Base-by-base conservation (phyloP, 495 filamentous ascomycete species). In the Penicillium maclennaniae region DNA sequence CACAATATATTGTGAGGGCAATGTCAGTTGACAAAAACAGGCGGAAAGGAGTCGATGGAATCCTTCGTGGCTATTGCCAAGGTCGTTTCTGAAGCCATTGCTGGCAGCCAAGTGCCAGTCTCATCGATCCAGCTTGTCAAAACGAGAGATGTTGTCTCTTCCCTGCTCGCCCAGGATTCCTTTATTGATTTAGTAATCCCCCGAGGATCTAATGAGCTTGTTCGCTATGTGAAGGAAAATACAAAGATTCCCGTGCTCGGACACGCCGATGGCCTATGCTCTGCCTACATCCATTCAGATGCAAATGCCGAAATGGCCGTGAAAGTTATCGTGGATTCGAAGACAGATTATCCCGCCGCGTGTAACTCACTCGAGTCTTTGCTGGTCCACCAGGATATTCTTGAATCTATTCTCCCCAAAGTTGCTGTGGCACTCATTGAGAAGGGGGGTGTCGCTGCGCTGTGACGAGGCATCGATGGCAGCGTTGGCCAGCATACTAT, bases 181-280 rank as follows among this genome's bases (percentile, higher is more conserved):
- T 82, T 89, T 58, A 93, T 99, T 60, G 93, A 99, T 67, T 84
- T 99, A 6, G 92, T 95, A 48, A 96, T 99, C 50, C 93, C 93
- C 5, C 82, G 93, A 34, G 93, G 93, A 28, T 89, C 88, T 36
- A 97, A 96, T 66, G 91, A 96, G 36, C 82, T 99, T 7, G 93
- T 99, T 38, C 81, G 87, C 15, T 90, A 85, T 69, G 88, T 96
- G 69, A 95, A 97, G 63, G 79, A 86, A 34, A 84, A 87, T 56
- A 96, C 93, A 47, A 88, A 88, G 55, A 97, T 99, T 54, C 95
- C 93, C 0, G 95, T 99, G 6, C 83, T 99, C 25, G 93, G 93
- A 31, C 93, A 99, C 66, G 95, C 93, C 12, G 95, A 99, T 66
- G 93, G 93, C 26, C 79, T 97, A 51, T 98, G 93, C 75, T 83